Percentiles rank a stretch among this genome's conserved stretches.
phyloP scores from a whole-genome alignment of 2,329 filamentous ascomycete genomes.

The Hypoxylon sp. region DNA sequence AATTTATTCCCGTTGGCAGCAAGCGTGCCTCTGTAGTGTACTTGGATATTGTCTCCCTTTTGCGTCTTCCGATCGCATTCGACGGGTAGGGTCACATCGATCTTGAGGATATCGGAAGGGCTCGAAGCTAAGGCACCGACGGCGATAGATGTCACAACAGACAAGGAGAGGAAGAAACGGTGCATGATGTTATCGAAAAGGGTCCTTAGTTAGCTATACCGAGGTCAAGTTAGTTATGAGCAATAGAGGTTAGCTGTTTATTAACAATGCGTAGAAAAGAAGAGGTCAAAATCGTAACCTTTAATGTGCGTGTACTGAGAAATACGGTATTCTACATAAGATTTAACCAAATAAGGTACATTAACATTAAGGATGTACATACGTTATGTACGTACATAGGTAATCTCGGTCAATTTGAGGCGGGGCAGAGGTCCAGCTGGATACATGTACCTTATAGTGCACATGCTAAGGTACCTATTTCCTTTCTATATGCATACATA shows the following conservation, averaged over 20 bases:
- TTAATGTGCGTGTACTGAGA: neutral
- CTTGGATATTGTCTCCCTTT: slow-evolving; percentile 83
- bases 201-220: neutral
- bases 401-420: slow-evolving; percentile 6
- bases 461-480: too few relatives aligned
- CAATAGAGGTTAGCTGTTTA: neutral
- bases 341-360: neutral
- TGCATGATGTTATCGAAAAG: slow-evolving; percentile 60
- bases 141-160: slow-evolving; percentile 67
- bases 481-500: too few relatives aligned
- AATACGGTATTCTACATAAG: too few relatives aligned
- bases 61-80: slow-evolving; percentile 84
- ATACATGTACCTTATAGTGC: too few relatives aligned
- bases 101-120: slow-evolving; percentile 71
- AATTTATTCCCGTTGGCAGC: slow-evolving; percentile 82
- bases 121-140: slow-evolving; percentile 66
- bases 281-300: neutral
- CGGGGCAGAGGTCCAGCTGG: neutral
- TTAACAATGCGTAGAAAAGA: neutral
- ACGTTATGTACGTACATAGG: neutral
- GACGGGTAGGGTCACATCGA: slow-evolving; percentile 81
- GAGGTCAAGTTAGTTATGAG: neutral
- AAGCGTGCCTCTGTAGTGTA: slow-evolving; percentile 91
- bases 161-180: slow-evolving; percentile 63
- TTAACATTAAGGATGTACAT: too few relatives aligned